Percentiles rank a stretch among this genome's conserved stretches.
These are phyloP conservation scores for Penicillium canariense DNA, from an alignment of 495 filamentous ascomycete species.

Conservation along the genomic window DNA sequence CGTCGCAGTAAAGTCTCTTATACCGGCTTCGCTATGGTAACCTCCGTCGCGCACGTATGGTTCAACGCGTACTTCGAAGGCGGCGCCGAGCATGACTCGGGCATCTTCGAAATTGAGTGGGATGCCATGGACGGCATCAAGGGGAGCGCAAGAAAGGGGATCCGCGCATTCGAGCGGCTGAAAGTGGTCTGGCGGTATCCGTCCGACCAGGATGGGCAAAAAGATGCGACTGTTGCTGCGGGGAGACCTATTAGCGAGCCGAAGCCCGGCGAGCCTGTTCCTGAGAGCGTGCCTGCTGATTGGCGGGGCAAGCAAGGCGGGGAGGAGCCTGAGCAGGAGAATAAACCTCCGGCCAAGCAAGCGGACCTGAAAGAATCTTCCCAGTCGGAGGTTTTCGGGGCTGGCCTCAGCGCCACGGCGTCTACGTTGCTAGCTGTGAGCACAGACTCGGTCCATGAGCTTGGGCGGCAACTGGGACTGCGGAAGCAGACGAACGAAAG, in stretches of 20 bases:
- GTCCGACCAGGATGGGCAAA: conserved; percentile 21
- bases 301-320: conserved; percentile 54
- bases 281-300: conserved; percentile 65
- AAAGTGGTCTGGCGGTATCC: conserved; percentile 78
- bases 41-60: conserved; percentile 91
- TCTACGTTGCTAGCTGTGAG: conserved; percentile 6
- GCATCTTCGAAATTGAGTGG: conserved; percentile 65
- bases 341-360: neutral
- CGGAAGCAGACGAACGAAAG: conserved; percentile 59
- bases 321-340: conserved; percentile 8
- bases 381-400: conserved; percentile 9
- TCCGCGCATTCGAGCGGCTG: conserved; percentile 75
- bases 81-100: conserved; percentile 57
- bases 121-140: conserved; percentile 73
- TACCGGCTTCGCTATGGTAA: conserved; percentile 80
- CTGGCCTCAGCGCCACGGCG: neutral
- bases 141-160: conserved; percentile 76
- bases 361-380: neutral
- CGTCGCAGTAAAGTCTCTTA: conserved; percentile 72
- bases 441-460: conserved; percentile 17
- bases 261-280: conserved; percentile 59
- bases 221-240: conserved; percentile 12
- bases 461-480: conserved; percentile 63
- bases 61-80: conserved; percentile 95
- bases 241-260: conserved; percentile 57